Base-by-base conservation (phyloP, 192 early-diverging fungal genomes). In the Linnemannia zychae region DNA sequence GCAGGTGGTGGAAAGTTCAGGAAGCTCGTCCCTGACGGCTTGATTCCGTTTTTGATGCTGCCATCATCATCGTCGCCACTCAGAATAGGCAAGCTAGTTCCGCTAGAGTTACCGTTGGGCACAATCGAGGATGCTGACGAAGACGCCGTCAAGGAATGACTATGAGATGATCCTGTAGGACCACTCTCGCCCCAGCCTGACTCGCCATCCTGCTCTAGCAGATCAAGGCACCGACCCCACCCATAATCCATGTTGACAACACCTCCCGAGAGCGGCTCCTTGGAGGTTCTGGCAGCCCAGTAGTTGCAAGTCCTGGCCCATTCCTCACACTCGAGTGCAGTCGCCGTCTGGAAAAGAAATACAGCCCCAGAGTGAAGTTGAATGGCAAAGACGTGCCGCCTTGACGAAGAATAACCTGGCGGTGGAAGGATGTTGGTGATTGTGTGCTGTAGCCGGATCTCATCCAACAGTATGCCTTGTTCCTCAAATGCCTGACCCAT, bases 301-400 rank as follows among this genome's bases (percentile, higher is more conserved):
- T 94, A 96, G 88, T 98, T 99, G 81, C 97, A 95, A 9, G 94
- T 95, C 0, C 91, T 81, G 0, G 95, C 95, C 98, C 98, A 99
- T 74, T 93, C 94, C 31, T 91, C 90, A 44, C 96, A 88, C 68
- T 92, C 92, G 16, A 93, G 91, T 74, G 91, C 89, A 4, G 90
- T 92, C 17, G 89, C 86, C 0, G 94, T 92, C 86, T 99, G 97
- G 90, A 98, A 98, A 31, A 98, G 88, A 70, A 96, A 96, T 18
- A 95, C 94, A 24, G 93, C 93, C 13, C 95, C 95, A 80, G 95
- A 92, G 1, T 92, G 87, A 67, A 96, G 89, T 77, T 95, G 94
- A 60, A 99, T 79, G 16, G 95, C 95, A 89, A 99, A 98, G 18
- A 96, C 95, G 78, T 94, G 88, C 34, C 93, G 94, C 38, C 96